These are phyloP conservation scores for Neofusicoccum ribis DNA, from an alignment of 2,329 filamentous ascomycete species.

Conservation along the genomic window DNA sequence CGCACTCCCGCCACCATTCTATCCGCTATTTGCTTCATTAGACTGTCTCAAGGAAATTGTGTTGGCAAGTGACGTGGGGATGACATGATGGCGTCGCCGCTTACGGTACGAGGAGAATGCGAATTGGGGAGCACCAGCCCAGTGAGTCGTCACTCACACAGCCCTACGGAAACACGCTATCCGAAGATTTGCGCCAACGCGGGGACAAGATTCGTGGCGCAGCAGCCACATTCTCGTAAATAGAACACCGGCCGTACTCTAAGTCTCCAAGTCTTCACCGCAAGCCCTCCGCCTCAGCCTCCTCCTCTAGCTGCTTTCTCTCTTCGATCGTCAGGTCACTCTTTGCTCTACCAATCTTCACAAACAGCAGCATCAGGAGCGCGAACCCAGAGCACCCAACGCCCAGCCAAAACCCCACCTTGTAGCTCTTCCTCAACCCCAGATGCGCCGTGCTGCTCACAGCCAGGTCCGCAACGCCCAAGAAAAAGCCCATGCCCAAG, in stretches of 20 bases:
- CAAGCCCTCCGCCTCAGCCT: not conserved
- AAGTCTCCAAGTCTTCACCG: not conserved
- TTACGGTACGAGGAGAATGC: too few species aligned
- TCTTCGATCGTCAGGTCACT: conserved; percentile 24
- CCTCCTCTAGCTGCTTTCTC: not conserved
- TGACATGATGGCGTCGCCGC: too few species aligned
- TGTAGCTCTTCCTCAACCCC: conserved; percentile 35
- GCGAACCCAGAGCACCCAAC: conserved; percentile 32
- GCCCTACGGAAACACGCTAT: too few species aligned
- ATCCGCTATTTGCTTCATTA: too few species aligned
- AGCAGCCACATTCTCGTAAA: not conserved
- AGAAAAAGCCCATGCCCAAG: conserved; percentile 37
- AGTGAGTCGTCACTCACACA: too few species aligned
- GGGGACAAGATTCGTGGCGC: not conserved
- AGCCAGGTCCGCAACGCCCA: conserved; percentile 38
- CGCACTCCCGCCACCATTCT: too few species aligned
- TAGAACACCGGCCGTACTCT: not conserved
- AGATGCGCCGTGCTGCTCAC: conserved; percentile 26
- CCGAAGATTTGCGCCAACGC: not conserved
- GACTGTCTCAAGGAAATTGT: too few species aligned
- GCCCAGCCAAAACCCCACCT: conserved; percentile 39
- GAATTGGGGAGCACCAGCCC: too few species aligned
- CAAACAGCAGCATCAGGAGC: conserved; percentile 38
- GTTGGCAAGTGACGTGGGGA: too few species aligned
- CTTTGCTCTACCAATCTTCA: conserved; percentile 38